phyloP scores from a whole-genome alignment of 164 flowering plant genomes.

The Nymphaea thermarum region DNA sequence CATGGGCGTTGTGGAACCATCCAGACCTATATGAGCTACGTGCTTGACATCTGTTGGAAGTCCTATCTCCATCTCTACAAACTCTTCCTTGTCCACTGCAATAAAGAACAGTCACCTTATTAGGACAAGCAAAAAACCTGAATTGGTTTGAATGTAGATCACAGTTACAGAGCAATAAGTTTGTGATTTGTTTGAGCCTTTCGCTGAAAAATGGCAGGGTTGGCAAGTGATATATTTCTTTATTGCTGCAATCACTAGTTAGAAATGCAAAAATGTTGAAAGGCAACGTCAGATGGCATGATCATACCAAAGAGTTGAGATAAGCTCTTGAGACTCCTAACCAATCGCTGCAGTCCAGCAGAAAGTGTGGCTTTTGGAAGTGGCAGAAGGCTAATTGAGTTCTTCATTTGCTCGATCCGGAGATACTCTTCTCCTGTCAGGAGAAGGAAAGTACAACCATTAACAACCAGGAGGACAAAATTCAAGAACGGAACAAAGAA shows the following conservation, averaged over 20 bases:
- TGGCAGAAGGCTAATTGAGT: not conserved
- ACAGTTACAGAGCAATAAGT: not conserved
- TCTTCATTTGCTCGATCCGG: not conserved
- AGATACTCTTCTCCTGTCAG: not conserved
- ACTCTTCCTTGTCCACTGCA: not conserved
- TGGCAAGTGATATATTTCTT: not conserved
- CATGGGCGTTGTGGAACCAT: conserved; percentile 6
- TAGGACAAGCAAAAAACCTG: not conserved
- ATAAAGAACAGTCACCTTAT: too few relatives aligned
- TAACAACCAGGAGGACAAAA: not conserved
- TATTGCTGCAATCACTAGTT: too few relatives aligned
- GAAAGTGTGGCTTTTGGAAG: not conserved
- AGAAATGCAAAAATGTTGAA: too few relatives aligned
- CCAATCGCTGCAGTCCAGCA: not conserved
- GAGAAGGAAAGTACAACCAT: not conserved
- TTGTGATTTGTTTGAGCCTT: too few relatives aligned
- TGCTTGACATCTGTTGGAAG: conserved; percentile 1
- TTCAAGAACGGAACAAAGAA: not conserved
- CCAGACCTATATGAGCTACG: not conserved
- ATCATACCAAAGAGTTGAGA: not conserved
- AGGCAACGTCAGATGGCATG: too few relatives aligned
- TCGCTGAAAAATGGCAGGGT: not conserved
- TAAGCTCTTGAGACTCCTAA: not conserved
- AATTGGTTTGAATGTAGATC: not conserved
- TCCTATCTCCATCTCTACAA: conserved; percentile 1